Base-by-base conservation (phyloP, 108 stramenopile genomes). In the Nitzschia putrida region DNA sequence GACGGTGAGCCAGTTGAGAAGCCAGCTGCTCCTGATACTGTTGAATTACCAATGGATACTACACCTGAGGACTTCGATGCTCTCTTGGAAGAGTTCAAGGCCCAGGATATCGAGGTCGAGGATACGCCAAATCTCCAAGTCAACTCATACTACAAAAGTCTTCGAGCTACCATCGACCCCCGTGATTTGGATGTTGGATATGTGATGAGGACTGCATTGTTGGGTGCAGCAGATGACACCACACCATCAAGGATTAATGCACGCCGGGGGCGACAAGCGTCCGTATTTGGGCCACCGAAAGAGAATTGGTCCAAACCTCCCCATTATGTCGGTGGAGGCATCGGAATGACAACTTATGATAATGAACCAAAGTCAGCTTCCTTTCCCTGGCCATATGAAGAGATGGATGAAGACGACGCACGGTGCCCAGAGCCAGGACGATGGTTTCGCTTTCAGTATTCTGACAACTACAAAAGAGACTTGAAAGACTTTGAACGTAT, bases 371-470 rank as follows among this genome's bases (percentile, higher is more conserved):
- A 13, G 22, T 61, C 53, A 39, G 57, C 72, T 50, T 8, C 38
- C 0, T 25, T 88, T 20, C 92, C 92, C 14, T 87, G 87, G 89
- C 92, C 92, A 8, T 93, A 93, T 44, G 60, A 47, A 18, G 66
- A 75, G 10, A 68, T 68, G 74, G 61, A 68, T 50, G 52, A 75
- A 66, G 66, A 52, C 50, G 68, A 81, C 25, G 25, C 22, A 24
- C 53, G 66, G 3, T 68, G 67, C 25, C 66, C 74, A 23, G 26
- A 42, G 22, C 24, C 20, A 39, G 23, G 25, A 37, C 58, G 67
- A n/a, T 94, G 89, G 87, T 88, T 73, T 70, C 71, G 74, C 4
- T 86, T 94, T 68, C 40, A 57, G n/a, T 77, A 82, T 67, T 80
- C 87, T 0, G 86, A 91, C 41, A 84, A 73, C 37, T 91, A 89